Base-by-base conservation (phyloP, 228 moss, liverwort and hornwort species). In the Sphagnum fallax region DNA sequence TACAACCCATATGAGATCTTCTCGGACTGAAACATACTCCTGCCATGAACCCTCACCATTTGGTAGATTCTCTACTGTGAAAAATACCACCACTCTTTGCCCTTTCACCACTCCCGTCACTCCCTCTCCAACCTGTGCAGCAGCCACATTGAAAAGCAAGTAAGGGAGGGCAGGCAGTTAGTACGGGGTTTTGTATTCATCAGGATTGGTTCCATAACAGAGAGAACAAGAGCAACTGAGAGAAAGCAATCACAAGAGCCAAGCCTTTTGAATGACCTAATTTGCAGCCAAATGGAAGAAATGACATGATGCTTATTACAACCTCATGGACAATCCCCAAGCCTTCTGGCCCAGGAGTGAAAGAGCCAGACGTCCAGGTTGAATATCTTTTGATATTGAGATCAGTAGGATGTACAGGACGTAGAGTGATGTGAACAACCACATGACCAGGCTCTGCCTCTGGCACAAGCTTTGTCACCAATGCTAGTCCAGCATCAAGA, bases 21-120 rank as follows among this genome's bases (percentile, higher is more conserved):
- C 74, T 32, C 70, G 72, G 0, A 80, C 50, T 60, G 66, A 14
- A 47, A 83, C 49, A 51, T 74, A 83, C 16, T 83, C 52, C 52
- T 83, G 83, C 67, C 74, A 83, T 4, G 80, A 65, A 60, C 77
- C 83, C 16, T 76, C 76, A 13, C 76, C 76, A 2, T 55, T 55
- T 11, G 10, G 10, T 50, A 57, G 15, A 0, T 61, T 58, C 51
- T 67, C 72, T 16, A 71, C 4, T 2, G 16, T 67, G 14, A 74
- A 62, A 0, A 77, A 72, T 18, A 74, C 61, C 47, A 77, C 77
- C 70, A 83, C 83, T 16, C 80, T 74, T 49, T 80, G 80, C n/a
- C 77, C 83, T 74, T 74, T 70, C 51, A 18, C 69, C 48, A 80
- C 69, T 63, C 74, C 66, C 4, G 79, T 80, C 51, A 83, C 77